A percentile compares a stretch with the other conserved stretches of the same genome.
Conservation (phyloP, 129 eudicot genomes). For the Lonicera japonica region DNA sequence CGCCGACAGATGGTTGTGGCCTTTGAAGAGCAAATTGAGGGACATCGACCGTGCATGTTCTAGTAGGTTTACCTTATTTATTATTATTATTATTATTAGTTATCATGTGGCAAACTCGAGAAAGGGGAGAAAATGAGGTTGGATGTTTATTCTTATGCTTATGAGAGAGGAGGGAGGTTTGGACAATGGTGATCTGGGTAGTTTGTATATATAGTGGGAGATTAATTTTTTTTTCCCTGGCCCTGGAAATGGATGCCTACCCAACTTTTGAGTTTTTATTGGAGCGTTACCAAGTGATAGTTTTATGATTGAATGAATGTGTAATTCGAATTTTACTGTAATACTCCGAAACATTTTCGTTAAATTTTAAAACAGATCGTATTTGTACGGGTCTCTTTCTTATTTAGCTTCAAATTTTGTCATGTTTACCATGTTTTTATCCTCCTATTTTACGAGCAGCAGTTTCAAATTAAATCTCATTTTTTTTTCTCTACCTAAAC, state of each 20-base stretch:
- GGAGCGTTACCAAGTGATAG: conserved; percentile 8
- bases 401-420: too few species aligned
- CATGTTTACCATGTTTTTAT: too few species aligned
- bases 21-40: conserved; percentile 19
- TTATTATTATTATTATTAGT: neutral
- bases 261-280: conserved; percentile 30
- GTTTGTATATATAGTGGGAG: conserved; percentile 59
- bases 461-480: too few species aligned
- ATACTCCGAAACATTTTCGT: too few species aligned
- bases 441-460: too few species aligned
- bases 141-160: conserved; percentile 11
- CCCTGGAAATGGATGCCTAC: conserved; percentile 35
- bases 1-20: conserved; percentile 17
- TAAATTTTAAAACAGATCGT: too few species aligned
- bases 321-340: conserved; percentile 16
- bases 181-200: conserved; percentile 28
- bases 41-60: conserved; percentile 15
- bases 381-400: too few species aligned
- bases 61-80: neutral
- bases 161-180: conserved; percentile 29
- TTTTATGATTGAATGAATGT: conserved; percentile 28
- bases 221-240: conserved; percentile 37
- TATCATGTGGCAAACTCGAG: conserved; percentile 19
- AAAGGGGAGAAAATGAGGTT: conserved; percentile 22
- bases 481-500: too few species aligned